Evolutionary conservation across 108 stramenopile genomes (phyloP).

Genomic region (Pseudonitzschia pungens): DNA sequence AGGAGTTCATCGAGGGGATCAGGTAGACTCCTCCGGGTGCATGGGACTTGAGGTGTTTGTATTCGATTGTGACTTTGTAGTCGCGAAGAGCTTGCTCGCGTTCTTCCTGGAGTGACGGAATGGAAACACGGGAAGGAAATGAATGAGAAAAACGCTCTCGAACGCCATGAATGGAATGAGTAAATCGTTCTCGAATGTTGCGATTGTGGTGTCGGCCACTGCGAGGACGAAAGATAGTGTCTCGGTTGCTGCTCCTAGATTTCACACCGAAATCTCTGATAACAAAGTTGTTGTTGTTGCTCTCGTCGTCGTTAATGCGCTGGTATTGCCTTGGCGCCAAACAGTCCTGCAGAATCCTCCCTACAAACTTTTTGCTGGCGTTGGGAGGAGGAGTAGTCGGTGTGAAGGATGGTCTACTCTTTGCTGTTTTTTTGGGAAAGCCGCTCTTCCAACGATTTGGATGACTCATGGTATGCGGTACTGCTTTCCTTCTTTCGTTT

Average conservation of each 20-base stretch:
- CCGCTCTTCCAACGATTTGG: background rate
- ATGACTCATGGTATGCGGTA: background rate
- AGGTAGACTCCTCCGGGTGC: conserved; percentile 93
- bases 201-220: background rate
- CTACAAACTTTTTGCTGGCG: background rate
- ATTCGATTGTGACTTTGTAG: conserved; percentile 94
- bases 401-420: background rate
- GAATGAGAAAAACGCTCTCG: background rate
- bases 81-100: conserved; percentile 88
- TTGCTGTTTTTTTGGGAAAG: background rate
- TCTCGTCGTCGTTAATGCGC: background rate
- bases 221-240: background rate
- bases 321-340: background rate
- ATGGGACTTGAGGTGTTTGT: conserved; percentile 89
- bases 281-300: background rate
- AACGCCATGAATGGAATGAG: background rate
- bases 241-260: background rate
- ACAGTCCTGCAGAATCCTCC: conserved; percentile 3
- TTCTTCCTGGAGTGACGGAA: conserved; percentile 54
- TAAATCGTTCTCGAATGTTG: background rate
- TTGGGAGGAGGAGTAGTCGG: background rate
- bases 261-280: background rate
- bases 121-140: background rate
- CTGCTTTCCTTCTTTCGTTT: no score
- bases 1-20: conserved; percentile 74